Percentiles rank a stretch among this genome's conserved stretches.
These are phyloP conservation scores for Lathyrus oleraceus DNA, from an alignment of 306 rosid genomes.

Conservation along the genomic window DNA sequence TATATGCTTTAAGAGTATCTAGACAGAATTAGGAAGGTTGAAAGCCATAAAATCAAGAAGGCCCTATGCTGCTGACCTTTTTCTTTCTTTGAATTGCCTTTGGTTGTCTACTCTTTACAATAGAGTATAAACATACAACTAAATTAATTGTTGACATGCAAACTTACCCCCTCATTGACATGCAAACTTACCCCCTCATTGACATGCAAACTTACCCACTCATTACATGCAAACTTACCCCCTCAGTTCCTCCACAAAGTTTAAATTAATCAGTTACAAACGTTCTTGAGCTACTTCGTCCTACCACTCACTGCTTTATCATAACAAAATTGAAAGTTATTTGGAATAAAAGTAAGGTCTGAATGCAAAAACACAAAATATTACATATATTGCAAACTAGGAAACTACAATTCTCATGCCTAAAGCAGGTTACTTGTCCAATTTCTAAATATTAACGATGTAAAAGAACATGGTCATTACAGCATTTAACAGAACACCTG, in stretches of 20 bases:
- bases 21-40: background rate
- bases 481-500: background rate
- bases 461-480: background rate
- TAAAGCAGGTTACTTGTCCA: background rate
- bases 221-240: background rate
- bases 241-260: background rate
- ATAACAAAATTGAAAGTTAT: background rate
- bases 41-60: background rate
- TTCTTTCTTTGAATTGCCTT: background rate
- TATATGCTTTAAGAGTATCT: slow-evolving; percentile 1
- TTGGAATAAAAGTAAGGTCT: background rate
- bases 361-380: background rate
- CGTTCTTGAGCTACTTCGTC: background rate
- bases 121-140: background rate
- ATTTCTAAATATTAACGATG: background rate
- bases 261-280: background rate
- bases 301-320: background rate
- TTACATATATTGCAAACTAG: background rate
- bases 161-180: background rate
- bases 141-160: background rate
- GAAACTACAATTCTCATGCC: background rate
- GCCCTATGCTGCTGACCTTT: background rate
- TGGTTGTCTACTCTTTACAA: background rate
- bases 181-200: background rate
- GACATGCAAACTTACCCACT: slow-evolving; percentile 5